Evolutionary conservation across 2,329 filamentous ascomycete genomes (phyloP).

Genomic region (Macroventuria anomochaeta): DNA sequence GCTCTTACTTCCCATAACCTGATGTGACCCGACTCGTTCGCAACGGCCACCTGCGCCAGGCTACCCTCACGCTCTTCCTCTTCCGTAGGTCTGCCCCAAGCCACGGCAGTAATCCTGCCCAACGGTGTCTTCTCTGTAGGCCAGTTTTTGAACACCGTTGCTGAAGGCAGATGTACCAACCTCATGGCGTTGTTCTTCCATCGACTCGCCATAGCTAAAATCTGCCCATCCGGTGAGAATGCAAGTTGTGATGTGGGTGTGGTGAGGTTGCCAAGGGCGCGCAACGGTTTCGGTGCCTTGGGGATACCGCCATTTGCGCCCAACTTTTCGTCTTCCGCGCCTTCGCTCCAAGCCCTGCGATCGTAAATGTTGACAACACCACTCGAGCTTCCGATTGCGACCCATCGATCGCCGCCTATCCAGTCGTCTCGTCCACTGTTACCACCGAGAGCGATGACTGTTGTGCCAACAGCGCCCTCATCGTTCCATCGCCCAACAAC

Average conservation of each 20-base stretch:
- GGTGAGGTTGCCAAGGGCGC: conserved; percentile 82
- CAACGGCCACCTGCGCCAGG: conserved; percentile 72
- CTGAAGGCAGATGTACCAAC: conserved; percentile 87
- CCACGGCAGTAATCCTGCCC: conserved; percentile 73
- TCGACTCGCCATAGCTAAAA: conserved; percentile 83
- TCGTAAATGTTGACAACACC: conserved; percentile 96
- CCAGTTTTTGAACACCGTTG: conserved; percentile 97
- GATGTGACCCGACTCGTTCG: conserved; percentile 87
- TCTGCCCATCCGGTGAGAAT: conserved; percentile 88
- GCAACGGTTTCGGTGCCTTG: conserved; percentile 72
- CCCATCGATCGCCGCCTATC: conserved; percentile 84
- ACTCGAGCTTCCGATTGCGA: conserved; percentile 82
- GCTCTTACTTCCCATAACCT: conserved; percentile 76
- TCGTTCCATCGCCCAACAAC: conserved; percentile 87
- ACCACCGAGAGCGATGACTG: conserved; percentile 80
- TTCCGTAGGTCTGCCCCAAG: conserved; percentile 53
- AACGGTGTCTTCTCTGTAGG: conserved; percentile 89
- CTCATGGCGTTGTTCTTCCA: conserved; percentile 89
- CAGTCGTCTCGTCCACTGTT: conserved; percentile 63
- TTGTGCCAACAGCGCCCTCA: conserved; percentile 86
- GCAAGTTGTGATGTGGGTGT: conserved; percentile 80
- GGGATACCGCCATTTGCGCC: conserved; percentile 60
- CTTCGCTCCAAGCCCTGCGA: conserved; percentile 66
- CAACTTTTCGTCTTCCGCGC: conserved; percentile 21
- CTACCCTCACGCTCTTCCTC: conserved; percentile 68